Percentiles rank a stretch among this genome's conserved stretches.
phyloP scores from a whole-genome alignment of 2,329 filamentous ascomycete species.

The Hymenoscyphus repandus region DNA sequence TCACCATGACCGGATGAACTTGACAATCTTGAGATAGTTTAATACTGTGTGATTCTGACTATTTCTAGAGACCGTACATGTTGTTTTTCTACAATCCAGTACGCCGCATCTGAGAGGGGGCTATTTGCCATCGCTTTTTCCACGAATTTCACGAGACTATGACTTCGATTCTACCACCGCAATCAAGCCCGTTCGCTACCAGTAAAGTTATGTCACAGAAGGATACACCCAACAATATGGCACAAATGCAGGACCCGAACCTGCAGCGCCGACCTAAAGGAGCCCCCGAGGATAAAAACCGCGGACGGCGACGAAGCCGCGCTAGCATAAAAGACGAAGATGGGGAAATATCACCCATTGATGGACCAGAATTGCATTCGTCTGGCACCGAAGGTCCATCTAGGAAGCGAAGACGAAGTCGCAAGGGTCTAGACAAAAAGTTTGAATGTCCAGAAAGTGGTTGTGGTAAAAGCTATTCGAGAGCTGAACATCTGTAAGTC shows the following conservation, averaged over 20 bases:
- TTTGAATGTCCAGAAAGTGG: constrained; percentile 80
- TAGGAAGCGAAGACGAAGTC: constrained; percentile 61
- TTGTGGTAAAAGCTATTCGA: constrained; percentile 93
- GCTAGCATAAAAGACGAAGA: constrained; percentile 22
- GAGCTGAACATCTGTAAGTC: constrained; percentile 86
- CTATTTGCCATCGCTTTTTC: no score
- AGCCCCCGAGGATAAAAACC: constrained; percentile 26
- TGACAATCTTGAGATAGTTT: not conserved
- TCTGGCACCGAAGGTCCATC: constrained; percentile 30
- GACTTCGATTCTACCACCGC: constrained; percentile 30
- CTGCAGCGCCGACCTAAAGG: constrained; percentile 21
- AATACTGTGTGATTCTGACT: not conserved
- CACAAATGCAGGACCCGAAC: constrained; percentile 22
- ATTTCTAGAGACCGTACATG: not conserved
- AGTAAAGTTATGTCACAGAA: constrained; percentile 26
- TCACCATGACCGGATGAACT: not conserved
- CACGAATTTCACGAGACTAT: constrained; percentile 21
- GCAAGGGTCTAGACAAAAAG: constrained; percentile 74
- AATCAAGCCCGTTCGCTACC: constrained; percentile 22
- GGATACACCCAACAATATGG: constrained; percentile 19
- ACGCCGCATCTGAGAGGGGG: no score
- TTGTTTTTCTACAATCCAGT: no score
- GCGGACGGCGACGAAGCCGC: constrained; percentile 29
- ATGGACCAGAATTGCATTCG: constrained; percentile 26
- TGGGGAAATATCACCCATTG: constrained; percentile 22